Conservation (phyloP, 176 grass and related monocot genomes). For the Miscanthus lutarioriparius region DNA sequence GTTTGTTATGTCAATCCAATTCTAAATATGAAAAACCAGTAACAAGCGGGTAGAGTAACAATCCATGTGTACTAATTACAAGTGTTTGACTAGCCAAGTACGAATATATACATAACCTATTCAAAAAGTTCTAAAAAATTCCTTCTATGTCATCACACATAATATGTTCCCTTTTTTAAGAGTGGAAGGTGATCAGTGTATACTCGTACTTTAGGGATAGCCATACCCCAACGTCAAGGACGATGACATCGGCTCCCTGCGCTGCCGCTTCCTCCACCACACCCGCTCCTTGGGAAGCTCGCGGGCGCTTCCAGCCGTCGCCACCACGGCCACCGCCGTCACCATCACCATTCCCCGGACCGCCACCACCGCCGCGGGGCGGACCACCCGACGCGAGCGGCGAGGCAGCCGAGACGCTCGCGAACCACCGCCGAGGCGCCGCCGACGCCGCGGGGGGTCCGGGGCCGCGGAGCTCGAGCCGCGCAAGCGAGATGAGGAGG, state of each 20-base stretch:
- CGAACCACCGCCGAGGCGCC: constrained; percentile 53
- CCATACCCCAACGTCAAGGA: constrained; percentile 91
- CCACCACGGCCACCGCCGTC: constrained; percentile 34
- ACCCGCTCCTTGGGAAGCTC: constrained; percentile 36
- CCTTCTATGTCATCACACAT: neutral
- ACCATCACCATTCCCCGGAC: constrained; percentile 41
- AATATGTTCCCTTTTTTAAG: neutral
- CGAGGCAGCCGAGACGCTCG: constrained; percentile 65
- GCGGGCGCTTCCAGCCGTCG: constrained; percentile 43
- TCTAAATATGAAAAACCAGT: neutral
- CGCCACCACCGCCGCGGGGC: constrained; percentile 37
- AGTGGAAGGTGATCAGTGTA: neutral
- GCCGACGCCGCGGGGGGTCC: neutral
- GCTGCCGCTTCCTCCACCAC: constrained; percentile 52
- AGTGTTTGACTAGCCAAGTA: neutral
- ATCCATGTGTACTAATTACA: neutral
- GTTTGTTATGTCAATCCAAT: neutral
- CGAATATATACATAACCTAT: neutral
- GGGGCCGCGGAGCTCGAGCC: constrained; percentile 49
- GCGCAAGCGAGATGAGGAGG: constrained; percentile 62
- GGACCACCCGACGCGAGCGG: constrained; percentile 45
- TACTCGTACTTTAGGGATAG: neutral
- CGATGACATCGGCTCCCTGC: constrained; percentile 61
- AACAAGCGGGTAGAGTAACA: neutral
- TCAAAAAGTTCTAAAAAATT: neutral